Conservation (phyloP, 495 filamentous ascomycete species). For the Parmelia sp. region DNA sequence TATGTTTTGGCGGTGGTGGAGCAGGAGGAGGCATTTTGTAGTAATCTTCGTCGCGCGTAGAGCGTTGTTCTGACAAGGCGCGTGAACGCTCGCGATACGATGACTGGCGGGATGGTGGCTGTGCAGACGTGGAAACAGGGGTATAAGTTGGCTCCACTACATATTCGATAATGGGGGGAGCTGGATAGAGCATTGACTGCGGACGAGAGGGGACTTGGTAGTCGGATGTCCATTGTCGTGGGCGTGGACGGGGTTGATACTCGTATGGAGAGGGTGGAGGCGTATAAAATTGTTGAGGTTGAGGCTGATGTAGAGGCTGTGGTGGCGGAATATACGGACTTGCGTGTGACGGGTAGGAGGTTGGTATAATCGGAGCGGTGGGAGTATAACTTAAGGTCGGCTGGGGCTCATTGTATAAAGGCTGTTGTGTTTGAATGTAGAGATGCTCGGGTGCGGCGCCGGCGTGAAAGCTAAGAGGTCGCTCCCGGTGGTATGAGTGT, state of each 20-base stretch:
- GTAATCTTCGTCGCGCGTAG: slow-evolving; percentile 39
- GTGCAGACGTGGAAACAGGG: slow-evolving; percentile 3
- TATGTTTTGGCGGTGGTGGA: slow-evolving; percentile 30
- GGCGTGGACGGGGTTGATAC: slow-evolving; percentile 22
- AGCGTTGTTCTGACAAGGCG: slow-evolving; percentile 21
- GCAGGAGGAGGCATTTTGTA: slow-evolving; percentile 39
- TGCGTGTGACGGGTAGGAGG: slow-evolving; percentile 28
- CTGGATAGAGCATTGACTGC: slow-evolving; percentile 20
- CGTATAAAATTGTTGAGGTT: slow-evolving; percentile 15
- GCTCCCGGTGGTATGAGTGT: slow-evolving; percentile 20
- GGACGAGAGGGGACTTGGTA: slow-evolving; percentile 11
- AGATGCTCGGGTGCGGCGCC: slow-evolving; percentile 38
- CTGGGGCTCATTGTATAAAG: slow-evolving; percentile 9
- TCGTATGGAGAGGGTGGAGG: slow-evolving; percentile 27
- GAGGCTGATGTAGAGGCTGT: slow-evolving; percentile 14
- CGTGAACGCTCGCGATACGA: slow-evolving; percentile 21
- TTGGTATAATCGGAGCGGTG: slow-evolving; percentile 13
- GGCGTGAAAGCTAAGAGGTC: slow-evolving; percentile 39
- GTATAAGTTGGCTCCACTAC: slow-evolving; percentile 9
- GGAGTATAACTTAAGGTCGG: slow-evolving; percentile 16
- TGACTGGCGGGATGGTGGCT: slow-evolving; percentile 16
- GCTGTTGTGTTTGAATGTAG: slow-evolving; percentile 9
- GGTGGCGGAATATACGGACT: slow-evolving; percentile 29
- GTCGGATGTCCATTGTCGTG: slow-evolving; percentile 24
- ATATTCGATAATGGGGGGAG: slow-evolving; percentile 24